Evolutionary conservation across 345 rosid species (phyloP).

Genomic region (Cochlearia excelsa): DNA sequence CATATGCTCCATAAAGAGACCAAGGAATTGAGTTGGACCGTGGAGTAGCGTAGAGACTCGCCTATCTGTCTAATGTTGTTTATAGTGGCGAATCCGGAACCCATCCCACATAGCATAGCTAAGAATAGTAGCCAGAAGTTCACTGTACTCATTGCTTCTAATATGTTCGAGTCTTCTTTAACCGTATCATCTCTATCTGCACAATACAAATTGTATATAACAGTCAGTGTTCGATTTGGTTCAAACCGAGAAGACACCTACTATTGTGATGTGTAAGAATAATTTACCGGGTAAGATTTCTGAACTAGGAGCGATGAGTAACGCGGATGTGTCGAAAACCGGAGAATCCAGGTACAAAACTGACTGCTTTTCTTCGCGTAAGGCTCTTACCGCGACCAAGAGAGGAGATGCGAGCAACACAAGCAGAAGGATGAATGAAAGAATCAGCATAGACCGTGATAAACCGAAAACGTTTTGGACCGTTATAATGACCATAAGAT

Average conservation of each 20-base stretch:
- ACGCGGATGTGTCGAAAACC: constrained; percentile 21
- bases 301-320: constrained; percentile 19
- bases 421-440: constrained; percentile 46
- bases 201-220: constrained; percentile 8
- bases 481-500: constrained; percentile 59
- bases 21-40: constrained; percentile 55
- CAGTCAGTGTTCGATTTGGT: constrained; percentile 9
- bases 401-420: constrained; percentile 60
- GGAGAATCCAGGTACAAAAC: constrained; percentile 14
- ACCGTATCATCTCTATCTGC: constrained; percentile 30
- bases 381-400: constrained; percentile 54
- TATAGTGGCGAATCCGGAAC: constrained; percentile 72
- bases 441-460: constrained; percentile 46
- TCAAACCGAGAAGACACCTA: background rate
- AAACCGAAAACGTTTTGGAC: constrained; percentile 53
- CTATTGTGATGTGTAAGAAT: background rate
- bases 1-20: constrained; percentile 82
- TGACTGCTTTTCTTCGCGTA: constrained; percentile 38
- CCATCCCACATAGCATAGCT: constrained; percentile 78
- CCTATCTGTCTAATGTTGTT: constrained; percentile 88
- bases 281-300: constrained; percentile 7
- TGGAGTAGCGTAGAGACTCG: constrained; percentile 73
- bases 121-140: constrained; percentile 79
- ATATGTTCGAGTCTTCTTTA: constrained; percentile 44
- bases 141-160: constrained; percentile 50